Percentiles rank a stretch among this genome's conserved stretches.
phyloP scores from a whole-genome alignment of 2,329 filamentous ascomycete species.

The Arthrobotrys pseudoclavata region DNA sequence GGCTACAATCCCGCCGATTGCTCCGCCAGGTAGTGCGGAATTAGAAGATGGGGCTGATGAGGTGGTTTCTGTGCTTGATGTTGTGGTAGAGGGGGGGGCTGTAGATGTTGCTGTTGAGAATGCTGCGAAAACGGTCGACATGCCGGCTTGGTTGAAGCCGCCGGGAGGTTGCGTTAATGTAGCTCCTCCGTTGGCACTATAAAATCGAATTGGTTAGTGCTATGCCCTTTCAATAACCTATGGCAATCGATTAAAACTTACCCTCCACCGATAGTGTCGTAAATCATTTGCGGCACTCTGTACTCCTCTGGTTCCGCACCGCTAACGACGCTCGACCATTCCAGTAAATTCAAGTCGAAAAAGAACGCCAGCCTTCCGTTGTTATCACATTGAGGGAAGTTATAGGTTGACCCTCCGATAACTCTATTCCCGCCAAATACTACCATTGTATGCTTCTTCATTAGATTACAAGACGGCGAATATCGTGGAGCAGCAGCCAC shows the following conservation, averaged over 20 bases:
- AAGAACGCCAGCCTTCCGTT: slow-evolving; percentile 30
- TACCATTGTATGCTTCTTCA: slow-evolving; percentile 52
- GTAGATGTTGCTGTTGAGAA: slow-evolving; percentile 35
- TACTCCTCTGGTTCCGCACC: slow-evolving; percentile 32
- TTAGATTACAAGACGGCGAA: slow-evolving; percentile 35
- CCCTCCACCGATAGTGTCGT: slow-evolving; percentile 45
- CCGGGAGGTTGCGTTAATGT: slow-evolving; percentile 50
- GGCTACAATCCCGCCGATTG: slow-evolving; percentile 49
- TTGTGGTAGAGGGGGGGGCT: slow-evolving; percentile 5
- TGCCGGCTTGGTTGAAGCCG: slow-evolving; percentile 49
- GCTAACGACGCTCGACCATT: slow-evolving; percentile 35
- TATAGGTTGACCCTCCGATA: slow-evolving; percentile 35
- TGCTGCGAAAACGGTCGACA: slow-evolving; percentile 51
- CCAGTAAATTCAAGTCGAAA: slow-evolving; percentile 53
- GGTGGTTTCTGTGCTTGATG: slow-evolving; percentile 2
- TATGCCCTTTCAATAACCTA: background rate
- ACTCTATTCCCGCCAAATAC: slow-evolving; percentile 52
- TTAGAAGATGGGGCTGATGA: slow-evolving; percentile 1
- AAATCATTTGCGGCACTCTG: slow-evolving; percentile 43
- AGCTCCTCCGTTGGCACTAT: slow-evolving; percentile 51
- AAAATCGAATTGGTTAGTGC: background rate
- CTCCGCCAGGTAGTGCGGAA: slow-evolving; percentile 24
- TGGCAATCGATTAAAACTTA: slow-evolving; percentile 9
- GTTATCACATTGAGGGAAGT: slow-evolving; percentile 38
- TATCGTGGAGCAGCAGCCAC: slow-evolving; percentile 43